Percentiles rank a stretch among this genome's conserved stretches.
Conservation (phyloP, 768 basidiomycete species). For the Sporobolomyces pararoseus region DNA sequence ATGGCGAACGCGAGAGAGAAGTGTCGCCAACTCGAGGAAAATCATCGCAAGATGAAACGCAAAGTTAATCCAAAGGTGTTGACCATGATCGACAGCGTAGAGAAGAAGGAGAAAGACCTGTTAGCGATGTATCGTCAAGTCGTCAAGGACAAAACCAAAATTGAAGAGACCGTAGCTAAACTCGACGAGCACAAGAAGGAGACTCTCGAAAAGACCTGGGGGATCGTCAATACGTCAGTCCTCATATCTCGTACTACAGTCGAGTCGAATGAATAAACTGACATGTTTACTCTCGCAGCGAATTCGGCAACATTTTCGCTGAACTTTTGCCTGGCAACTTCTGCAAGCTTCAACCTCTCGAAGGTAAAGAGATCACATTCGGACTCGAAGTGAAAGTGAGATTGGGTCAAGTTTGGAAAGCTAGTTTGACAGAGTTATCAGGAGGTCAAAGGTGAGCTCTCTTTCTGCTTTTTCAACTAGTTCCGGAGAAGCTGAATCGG, state of each 20-base stretch:
- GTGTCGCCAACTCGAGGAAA: conserved; percentile 67
- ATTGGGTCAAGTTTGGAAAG: conserved; percentile 94
- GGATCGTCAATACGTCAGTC: conserved; percentile 82
- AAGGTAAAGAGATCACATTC: conserved; percentile 85
- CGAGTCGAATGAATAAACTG: background rate
- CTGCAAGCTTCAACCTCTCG: conserved; percentile 88
- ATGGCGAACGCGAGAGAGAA: conserved; percentile 61
- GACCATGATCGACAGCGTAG: conserved; percentile 90
- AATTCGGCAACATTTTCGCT: conserved; percentile 93
- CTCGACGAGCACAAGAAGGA: conserved; percentile 92
- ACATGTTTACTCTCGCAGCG: conserved; percentile 57
- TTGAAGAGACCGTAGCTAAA: conserved; percentile 86
- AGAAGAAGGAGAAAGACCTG: conserved; percentile 82
- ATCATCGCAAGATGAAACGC: conserved; percentile 84
- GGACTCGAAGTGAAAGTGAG: conserved; percentile 97
- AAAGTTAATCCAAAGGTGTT: conserved; percentile 93
- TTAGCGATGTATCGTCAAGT: conserved; percentile 85
- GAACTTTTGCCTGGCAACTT: conserved; percentile 95
- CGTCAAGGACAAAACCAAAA: conserved; percentile 87
- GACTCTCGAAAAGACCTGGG: conserved; percentile 90
- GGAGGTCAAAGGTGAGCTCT: conserved; percentile 82
- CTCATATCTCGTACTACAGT: background rate
- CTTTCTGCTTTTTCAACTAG: background rate
- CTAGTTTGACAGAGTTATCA: conserved; percentile 90
- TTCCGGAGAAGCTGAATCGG: conserved; percentile 4